These are phyloP conservation scores for Pyricularia sp. DNA, from an alignment of 2,329 filamentous ascomycete genomes.

Conservation along the genomic window DNA sequence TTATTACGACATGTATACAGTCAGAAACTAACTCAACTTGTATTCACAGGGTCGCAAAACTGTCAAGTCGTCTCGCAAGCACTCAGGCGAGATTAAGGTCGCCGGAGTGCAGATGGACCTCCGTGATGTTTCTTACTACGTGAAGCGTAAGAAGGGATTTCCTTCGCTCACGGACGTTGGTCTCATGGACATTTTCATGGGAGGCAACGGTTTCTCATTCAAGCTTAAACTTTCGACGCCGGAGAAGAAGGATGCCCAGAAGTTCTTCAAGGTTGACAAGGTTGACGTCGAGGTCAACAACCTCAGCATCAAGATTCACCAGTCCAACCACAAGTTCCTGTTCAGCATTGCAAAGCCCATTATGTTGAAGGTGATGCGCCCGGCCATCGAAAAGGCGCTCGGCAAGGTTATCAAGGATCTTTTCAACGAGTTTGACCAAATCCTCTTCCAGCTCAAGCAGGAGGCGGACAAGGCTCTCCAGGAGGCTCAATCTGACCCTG, in stretches of 20 bases:
- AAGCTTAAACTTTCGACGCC: slow-evolving; percentile 81
- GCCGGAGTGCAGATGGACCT: slow-evolving; percentile 91
- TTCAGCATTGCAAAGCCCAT: slow-evolving; percentile 83
- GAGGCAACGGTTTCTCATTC: slow-evolving; percentile 82
- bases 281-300: slow-evolving; percentile 75
- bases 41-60: slow-evolving; percentile 63
- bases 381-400: slow-evolving; percentile 75
- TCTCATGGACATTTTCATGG: slow-evolving; percentile 79
- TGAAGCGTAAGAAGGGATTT: slow-evolving; percentile 93
- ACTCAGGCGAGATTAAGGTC: slow-evolving; percentile 72
- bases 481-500: slow-evolving; percentile 58
- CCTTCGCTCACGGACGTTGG: slow-evolving; percentile 80
- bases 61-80: slow-evolving; percentile 69
- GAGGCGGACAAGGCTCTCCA: slow-evolving; percentile 68
- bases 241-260: slow-evolving; percentile 62
- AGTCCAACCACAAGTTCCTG: slow-evolving; percentile 90
- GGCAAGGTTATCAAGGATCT: slow-evolving; percentile 85
- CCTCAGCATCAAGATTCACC: slow-evolving; percentile 80
- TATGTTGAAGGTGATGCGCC: slow-evolving; percentile 73
- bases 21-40: background rate
- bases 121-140: slow-evolving; percentile 82
- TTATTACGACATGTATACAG: background rate
- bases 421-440: slow-evolving; percentile 63
- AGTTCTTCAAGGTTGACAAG: slow-evolving; percentile 93
- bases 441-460: slow-evolving; percentile 68